Evolutionary conservation across 2,329 filamentous ascomycete genomes (phyloP), one percentile per base, ranked within the genome.

Genomic region (Colletotrichum tamarilloi): DNA sequence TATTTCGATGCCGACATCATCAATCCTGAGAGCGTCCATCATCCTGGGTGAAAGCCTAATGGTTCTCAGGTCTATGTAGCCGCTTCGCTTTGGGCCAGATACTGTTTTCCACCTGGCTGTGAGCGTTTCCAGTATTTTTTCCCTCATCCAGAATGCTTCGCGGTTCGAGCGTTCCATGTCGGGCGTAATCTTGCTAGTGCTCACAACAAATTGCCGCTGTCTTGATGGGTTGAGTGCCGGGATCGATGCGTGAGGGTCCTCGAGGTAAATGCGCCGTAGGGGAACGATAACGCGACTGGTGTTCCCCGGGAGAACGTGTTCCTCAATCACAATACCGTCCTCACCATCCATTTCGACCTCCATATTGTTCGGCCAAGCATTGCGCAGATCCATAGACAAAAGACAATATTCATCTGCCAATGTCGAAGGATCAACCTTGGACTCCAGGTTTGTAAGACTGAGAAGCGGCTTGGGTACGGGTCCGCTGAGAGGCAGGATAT

Each of bases 201-300:
- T 97, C 56, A 98, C 94, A 35, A 98, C 94, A 78, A 97, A 98
- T 79, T 98, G 95, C n/a, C 95, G 90, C 79, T 95, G 93, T n/a
- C 93, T 91, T 0, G 92, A 91, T 0, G 93, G 93, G 76, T 96
- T 95, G 11, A 98, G 86, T 1, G 91, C 92, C 1, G 95, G 95
- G 52, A 98, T 94, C 1, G 92, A 87, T 1, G 92, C 92, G 78
- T 95, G 91, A 3, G 94, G 92, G 74, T 97, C 90, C n/a, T 92
- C 87, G 24, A 98, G 82, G 79, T 93, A 94, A 52, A 97, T 87
- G 46, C 94, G 91, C 67, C 90, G 93, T 3, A 98, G 85, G 0
- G 95, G 92, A 12, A 98, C 85, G 64, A 96, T 89, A 42, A 97
- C 85, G 1, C 95, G 91, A 62, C 90, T 92, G 1, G 93, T 93